Percentiles rank a stretch among this genome's conserved stretches.
Conservation (phyloP, 176 grass and related monocot genomes). For the Saccharum spontaneum region DNA sequence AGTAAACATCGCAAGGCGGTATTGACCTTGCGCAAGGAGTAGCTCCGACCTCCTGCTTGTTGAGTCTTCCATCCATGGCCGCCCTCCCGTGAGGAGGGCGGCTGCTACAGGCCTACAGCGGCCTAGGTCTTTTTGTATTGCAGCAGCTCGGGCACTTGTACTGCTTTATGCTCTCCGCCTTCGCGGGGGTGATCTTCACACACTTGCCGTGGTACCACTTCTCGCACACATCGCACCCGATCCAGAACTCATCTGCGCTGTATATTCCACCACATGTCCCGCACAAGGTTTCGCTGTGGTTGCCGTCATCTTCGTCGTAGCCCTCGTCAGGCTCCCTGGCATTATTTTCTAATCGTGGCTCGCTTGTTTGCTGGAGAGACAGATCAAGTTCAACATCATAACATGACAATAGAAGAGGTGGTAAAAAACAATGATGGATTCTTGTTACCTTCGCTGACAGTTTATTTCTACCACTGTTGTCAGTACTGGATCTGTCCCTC, state of each 20-base stretch:
- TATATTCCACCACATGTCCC: conserved; percentile 86
- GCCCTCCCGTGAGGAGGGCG: background rate
- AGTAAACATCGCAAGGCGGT: conserved; percentile 35
- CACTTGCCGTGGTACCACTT: conserved; percentile 98
- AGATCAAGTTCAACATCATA: background rate
- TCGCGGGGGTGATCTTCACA: conserved; percentile 93
- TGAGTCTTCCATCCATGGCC: conserved; percentile 11
- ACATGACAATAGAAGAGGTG: background rate
- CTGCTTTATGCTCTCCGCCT: conserved; percentile 97
- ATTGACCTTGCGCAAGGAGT: conserved; percentile 39
- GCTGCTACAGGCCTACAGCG: conserved; percentile 20
- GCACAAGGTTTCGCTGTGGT: conserved; percentile 93
- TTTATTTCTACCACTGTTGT: conserved; percentile 80
- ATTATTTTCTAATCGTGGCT: conserved; percentile 54
- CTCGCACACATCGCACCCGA: conserved; percentile 86
- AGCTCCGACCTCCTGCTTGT: conserved; percentile 24
- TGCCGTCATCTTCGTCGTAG: conserved; percentile 71
- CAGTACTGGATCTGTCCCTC: conserved; percentile 56
- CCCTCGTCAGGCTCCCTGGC: conserved; percentile 59
- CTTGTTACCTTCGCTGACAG: conserved; percentile 65
- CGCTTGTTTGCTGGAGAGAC: conserved; percentile 62
- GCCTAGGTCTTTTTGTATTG: conserved; percentile 81
- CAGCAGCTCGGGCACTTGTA: conserved; percentile 98
- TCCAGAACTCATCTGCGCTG: conserved; percentile 88
- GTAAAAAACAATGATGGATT: background rate